phyloP scores from a whole-genome alignment of 2,329 filamentous ascomycete genomes.

The Colletotrichum sp. region DNA sequence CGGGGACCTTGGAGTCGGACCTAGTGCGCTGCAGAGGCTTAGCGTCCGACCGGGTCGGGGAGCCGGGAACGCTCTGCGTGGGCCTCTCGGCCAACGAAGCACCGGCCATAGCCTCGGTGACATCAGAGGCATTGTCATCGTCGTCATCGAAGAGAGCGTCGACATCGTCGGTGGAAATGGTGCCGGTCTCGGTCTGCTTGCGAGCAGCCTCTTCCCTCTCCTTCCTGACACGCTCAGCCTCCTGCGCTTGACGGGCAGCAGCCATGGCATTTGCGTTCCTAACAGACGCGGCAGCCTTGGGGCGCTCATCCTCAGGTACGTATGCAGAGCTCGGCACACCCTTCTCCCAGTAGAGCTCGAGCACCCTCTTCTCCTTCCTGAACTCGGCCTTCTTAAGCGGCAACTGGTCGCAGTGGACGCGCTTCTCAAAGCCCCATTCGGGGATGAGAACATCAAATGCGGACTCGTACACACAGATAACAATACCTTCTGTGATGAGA shows the following conservation, averaged over 20 bases:
- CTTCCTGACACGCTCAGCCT: conserved; percentile 78
- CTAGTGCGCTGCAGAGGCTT: conserved; percentile 83
- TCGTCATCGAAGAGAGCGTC: conserved; percentile 97
- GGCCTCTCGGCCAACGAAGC: conserved; percentile 88
- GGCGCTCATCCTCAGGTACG: conserved; percentile 94
- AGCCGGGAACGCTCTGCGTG: conserved; percentile 94
- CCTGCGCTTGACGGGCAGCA: conserved; percentile 80
- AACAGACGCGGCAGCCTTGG: conserved; percentile 77
- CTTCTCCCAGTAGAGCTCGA: conserved; percentile 99
- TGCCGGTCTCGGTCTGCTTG: conserved; percentile 93
- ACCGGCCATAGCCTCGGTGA: conserved; percentile 89
- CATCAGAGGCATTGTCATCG: conserved; percentile 83
- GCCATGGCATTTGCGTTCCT: conserved; percentile 76
- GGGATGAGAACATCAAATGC: conserved; percentile 98
- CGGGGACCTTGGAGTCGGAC: conserved; percentile 90
- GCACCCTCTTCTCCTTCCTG: conserved; percentile 90
- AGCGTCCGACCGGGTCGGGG: conserved; percentile 75
- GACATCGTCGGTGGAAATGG: conserved; percentile 89
- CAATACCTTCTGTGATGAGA: conserved; percentile 92
- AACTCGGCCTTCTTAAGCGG: conserved; percentile 99
- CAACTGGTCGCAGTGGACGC: conserved; percentile 97
- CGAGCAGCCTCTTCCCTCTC: conserved; percentile 91
- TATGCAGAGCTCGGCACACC: conserved; percentile 95
- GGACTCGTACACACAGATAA: conserved; percentile 97
- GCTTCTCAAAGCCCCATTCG: conserved; percentile 98